Conservation (phyloP, 1,284 basidiomycete species). For the Trichosporon ovoides region DNA sequence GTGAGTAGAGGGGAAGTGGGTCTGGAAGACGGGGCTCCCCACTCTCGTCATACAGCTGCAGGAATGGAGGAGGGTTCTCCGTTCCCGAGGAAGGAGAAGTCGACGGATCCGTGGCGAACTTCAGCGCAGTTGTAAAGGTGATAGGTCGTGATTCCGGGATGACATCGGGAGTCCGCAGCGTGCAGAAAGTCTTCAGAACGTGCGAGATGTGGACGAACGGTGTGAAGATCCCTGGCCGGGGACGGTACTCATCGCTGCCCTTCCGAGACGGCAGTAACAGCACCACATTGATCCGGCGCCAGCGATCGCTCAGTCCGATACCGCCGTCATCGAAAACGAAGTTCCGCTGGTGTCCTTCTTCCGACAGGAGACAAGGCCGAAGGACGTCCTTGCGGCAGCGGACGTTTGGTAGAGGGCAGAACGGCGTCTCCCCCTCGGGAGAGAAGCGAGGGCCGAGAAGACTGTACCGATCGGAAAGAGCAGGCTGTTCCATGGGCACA, state of each 20-base stretch:
- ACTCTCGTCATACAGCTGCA: background rate
- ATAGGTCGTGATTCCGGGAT: background rate
- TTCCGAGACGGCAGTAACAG: constrained; percentile 12
- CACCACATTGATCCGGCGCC: constrained; percentile 42
- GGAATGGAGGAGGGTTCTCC: background rate
- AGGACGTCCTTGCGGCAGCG: background rate
- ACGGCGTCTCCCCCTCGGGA: constrained; percentile 22
- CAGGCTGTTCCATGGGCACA: constrained; percentile 34
- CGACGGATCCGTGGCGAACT: background rate
- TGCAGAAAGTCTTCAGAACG: background rate
- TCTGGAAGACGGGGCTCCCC: background rate
- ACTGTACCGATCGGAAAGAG: constrained; percentile 12
- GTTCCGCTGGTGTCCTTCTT: constrained; percentile 36
- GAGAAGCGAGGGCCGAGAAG: constrained; percentile 18
- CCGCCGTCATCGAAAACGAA: constrained; percentile 35
- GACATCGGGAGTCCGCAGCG: background rate
- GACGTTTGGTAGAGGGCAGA: background rate
- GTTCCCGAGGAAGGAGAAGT: background rate
- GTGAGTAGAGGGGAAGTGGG: background rate
- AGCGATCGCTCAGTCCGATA: constrained; percentile 10
- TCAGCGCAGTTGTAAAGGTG: background rate
- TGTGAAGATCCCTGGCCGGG: background rate
- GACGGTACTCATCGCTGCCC: constrained; percentile 6
- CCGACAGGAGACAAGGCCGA: constrained; percentile 29
- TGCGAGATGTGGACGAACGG: constrained; percentile 1